A percentile compares a stretch with the other conserved stretches of the same genome.
phyloP scores from a whole-genome alignment of 1,139 yeast species.

The Yamadazyma kanchanaburiensis region DNA sequence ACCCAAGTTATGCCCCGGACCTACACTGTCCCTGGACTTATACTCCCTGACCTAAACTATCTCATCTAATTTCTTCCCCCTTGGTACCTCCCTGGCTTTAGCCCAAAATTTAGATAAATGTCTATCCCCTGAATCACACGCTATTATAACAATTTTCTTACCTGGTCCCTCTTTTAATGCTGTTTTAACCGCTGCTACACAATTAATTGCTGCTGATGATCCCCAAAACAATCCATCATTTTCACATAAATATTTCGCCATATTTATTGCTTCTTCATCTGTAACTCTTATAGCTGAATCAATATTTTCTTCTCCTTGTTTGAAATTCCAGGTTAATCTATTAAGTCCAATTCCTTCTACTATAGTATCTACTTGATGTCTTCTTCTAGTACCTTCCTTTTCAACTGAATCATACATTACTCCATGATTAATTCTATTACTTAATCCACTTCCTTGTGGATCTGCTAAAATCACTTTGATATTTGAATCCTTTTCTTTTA shows the following conservation, averaged over 20 bases:
- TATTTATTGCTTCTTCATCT: constrained; percentile 75
- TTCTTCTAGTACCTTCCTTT: constrained; percentile 86
- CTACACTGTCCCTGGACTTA: too few species aligned
- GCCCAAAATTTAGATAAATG: constrained; percentile 94
- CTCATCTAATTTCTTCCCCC: constrained; percentile 26
- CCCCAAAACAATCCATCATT: constrained; percentile 92
- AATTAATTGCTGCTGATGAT: constrained; percentile 86
- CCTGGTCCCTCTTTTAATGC: constrained; percentile 63
- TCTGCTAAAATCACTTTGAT: constrained; percentile 69
- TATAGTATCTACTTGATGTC: constrained; percentile 94
- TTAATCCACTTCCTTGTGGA: constrained; percentile 94
- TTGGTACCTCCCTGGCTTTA: constrained; percentile 40
- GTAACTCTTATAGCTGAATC: constrained; percentile 79
- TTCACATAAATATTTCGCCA: constrained; percentile 81
- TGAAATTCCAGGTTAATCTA: constrained; percentile 78
- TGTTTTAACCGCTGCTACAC: constrained; percentile 78
- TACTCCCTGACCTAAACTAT: constrained; percentile 15
- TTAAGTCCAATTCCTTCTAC: constrained; percentile 94
- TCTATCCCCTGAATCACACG: constrained; percentile 90
- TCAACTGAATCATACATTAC: constrained; percentile 92
- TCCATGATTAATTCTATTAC: constrained; percentile 78
- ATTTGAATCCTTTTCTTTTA: constrained; percentile 48
- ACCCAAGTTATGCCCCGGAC: too few species aligned
- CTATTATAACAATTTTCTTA: constrained; percentile 74
- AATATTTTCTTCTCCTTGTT: constrained; percentile 63